A percentile compares a stretch with the other conserved stretches of the same genome.
Conservation (phyloP, 2,329 filamentous ascomycete species). For the Sordariomycetes sp. region DNA sequence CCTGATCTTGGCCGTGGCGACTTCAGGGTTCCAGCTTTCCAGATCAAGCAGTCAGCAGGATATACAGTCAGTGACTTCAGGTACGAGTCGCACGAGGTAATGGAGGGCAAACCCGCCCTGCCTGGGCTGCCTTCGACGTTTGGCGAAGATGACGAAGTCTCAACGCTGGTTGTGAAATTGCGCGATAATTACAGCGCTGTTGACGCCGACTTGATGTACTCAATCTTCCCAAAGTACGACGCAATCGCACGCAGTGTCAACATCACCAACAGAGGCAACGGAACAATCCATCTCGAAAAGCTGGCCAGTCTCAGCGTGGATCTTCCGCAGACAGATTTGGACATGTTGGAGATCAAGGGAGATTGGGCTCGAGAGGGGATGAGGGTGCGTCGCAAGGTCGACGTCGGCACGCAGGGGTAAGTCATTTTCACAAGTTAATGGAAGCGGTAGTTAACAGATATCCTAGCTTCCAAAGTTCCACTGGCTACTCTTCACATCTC, state of each 20-base stretch:
- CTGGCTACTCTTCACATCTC: conserved; percentile 53
- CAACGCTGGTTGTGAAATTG: conserved; percentile 47
- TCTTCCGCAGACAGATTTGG: conserved; percentile 48
- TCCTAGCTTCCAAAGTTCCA: conserved; percentile 47
- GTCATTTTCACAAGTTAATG: conserved; percentile 7
- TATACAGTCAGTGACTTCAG: conserved; percentile 49
- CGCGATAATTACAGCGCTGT: conserved; percentile 50
- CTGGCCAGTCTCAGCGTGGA: conserved; percentile 54
- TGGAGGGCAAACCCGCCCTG: conserved; percentile 45
- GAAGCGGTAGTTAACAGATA: not conserved
- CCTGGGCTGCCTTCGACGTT: conserved; percentile 51
- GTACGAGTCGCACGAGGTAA: conserved; percentile 47
- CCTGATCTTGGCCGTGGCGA: conserved; percentile 56
- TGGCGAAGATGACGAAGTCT: conserved; percentile 43
- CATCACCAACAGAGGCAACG: conserved; percentile 48
- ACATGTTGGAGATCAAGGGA: conserved; percentile 53
- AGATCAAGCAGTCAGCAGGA: conserved; percentile 48
- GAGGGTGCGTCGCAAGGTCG: conserved; percentile 42
- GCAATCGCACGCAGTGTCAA: conserved; percentile 52
- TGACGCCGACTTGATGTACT: conserved; percentile 51
- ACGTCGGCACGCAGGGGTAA: conserved; percentile 46
- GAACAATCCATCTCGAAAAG: conserved; percentile 42
- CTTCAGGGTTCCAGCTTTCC: conserved; percentile 51
- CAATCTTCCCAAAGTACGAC: conserved; percentile 52
- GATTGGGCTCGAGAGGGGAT: conserved; percentile 55